Percentiles rank a stretch among this genome's conserved stretches.
Conservation (phyloP, 768 basidiomycete species). For the Leccinum pellstonianum region DNA sequence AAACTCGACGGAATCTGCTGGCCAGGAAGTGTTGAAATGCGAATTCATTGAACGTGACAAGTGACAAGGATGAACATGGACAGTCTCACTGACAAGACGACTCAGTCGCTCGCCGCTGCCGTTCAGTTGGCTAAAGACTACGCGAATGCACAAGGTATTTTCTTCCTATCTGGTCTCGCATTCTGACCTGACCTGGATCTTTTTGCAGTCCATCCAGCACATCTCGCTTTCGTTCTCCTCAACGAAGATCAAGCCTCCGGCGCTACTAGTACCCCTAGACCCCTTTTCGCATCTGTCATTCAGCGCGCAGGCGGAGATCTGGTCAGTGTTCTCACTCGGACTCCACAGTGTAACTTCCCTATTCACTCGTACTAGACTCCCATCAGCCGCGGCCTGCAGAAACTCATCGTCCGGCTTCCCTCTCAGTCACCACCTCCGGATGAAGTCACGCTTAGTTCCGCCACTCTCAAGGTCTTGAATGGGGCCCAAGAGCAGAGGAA, state of each 20-base stretch:
- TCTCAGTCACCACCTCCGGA: constrained; percentile 85
- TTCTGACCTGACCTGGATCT: neutral
- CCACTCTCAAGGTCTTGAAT: constrained; percentile 60
- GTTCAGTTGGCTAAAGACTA: constrained; percentile 83
- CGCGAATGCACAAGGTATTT: constrained; percentile 70
- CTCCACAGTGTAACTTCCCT: neutral
- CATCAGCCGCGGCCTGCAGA: constrained; percentile 73
- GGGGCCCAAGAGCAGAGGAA: constrained; percentile 79
- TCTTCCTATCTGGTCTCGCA: constrained; percentile 3
- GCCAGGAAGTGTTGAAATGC: constrained; percentile 66
- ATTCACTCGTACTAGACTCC: constrained; percentile 36
- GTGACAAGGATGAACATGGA: constrained; percentile 52
- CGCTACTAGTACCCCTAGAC: constrained; percentile 37
- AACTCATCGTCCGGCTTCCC: constrained; percentile 76
- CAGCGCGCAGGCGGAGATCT: constrained; percentile 84
- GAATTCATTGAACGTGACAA: constrained; percentile 3
- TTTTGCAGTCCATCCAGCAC: constrained; percentile 69
- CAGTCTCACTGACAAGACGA: constrained; percentile 78
- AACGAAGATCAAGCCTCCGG: constrained; percentile 54
- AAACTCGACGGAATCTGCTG: constrained; percentile 91
- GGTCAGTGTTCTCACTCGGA: constrained; percentile 39
- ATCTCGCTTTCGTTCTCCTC: constrained; percentile 78
- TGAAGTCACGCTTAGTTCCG: constrained; percentile 62
- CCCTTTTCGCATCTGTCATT: constrained; percentile 76
- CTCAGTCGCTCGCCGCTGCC: constrained; percentile 65